These are phyloP conservation scores for Mucor plumbeus DNA, from an alignment of 371 early-diverging fungal species.

Conservation along the genomic window DNA sequence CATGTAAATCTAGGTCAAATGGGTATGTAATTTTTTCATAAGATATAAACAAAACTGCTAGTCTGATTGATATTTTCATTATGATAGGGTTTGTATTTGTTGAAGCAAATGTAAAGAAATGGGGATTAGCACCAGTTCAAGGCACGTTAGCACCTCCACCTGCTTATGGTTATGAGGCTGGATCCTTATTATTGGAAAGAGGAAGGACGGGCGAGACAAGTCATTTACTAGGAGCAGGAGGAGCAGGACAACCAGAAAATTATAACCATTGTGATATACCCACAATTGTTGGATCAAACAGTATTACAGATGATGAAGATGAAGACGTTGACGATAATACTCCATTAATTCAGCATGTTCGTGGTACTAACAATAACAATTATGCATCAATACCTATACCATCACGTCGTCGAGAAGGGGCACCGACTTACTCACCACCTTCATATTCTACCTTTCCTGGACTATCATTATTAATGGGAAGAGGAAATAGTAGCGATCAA, in stretches of 20 bases:
- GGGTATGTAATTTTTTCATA: slow-evolving; percentile 14
- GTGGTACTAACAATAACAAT: slow-evolving; percentile 4
- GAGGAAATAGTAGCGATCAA: slow-evolving; percentile 3
- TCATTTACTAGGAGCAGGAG: slow-evolving; percentile 15
- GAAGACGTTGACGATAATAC: slow-evolving; percentile 30
- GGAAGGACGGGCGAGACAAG: slow-evolving; percentile 29
- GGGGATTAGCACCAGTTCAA: slow-evolving; percentile 80
- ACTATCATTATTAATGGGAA: slow-evolving; percentile 4
- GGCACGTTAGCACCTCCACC: slow-evolving; percentile 74
- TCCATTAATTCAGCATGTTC: slow-evolving; percentile 25
- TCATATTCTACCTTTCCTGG: slow-evolving; percentile 30
- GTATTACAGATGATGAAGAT: neutral
- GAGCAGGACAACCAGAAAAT: neutral
- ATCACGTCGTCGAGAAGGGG: neutral
- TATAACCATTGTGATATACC: neutral
- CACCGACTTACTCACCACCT: slow-evolving; percentile 20
- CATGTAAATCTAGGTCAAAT: slow-evolving; percentile 69
- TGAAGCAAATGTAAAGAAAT: slow-evolving; percentile 83
- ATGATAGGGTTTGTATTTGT: slow-evolving; percentile 61
- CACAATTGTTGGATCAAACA: neutral
- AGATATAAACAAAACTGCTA: too few relatives aligned
- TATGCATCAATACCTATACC: slow-evolving; percentile 20
- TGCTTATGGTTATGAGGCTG: slow-evolving; percentile 57
- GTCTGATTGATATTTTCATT: too few relatives aligned
- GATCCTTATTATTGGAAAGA: slow-evolving; percentile 35